These are phyloP conservation scores for Henckelia pumila DNA, from an alignment of 257 asterid species.

Conservation along the genomic window DNA sequence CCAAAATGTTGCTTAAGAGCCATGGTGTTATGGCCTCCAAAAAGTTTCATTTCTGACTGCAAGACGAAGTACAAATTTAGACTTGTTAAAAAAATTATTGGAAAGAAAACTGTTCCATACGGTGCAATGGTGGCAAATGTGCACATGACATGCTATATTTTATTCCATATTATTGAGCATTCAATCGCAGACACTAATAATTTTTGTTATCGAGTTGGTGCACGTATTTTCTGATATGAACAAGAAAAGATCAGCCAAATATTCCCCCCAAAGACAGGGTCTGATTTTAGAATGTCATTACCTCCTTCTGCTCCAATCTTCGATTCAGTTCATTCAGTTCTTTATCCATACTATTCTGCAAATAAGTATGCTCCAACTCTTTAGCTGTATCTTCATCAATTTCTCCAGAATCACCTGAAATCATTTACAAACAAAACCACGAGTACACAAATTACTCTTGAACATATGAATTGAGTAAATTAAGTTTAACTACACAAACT, in stretches of 20 bases:
- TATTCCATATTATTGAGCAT: neutral
- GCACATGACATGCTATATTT: neutral
- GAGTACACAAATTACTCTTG: neutral
- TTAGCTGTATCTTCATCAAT: slow-evolving; percentile 86
- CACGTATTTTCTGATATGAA: neutral
- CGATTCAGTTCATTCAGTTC: slow-evolving; percentile 80
- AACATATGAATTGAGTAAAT: neutral
- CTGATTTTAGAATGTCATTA: slow-evolving; percentile 16
- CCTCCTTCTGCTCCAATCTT: slow-evolving; percentile 95
- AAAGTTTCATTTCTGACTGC: slow-evolving; percentile 93
- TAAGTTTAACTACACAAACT: slow-evolving; percentile 5
- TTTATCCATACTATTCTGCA: slow-evolving; percentile 93
- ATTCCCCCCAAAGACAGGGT: neutral
- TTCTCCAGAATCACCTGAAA: slow-evolving; percentile 79
- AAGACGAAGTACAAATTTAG: slow-evolving; percentile 21
- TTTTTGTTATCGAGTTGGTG: too few species aligned
- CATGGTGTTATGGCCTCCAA: slow-evolving; percentile 75
- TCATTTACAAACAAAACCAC: slow-evolving; percentile 6
- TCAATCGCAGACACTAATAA: neutral
- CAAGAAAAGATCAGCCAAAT: neutral
- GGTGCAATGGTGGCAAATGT: neutral
- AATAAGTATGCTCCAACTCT: slow-evolving; percentile 93
- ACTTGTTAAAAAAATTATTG: neutral
- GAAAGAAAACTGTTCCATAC: neutral
- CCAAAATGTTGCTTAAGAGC: slow-evolving; percentile 98